phyloP scores from a whole-genome alignment of 2,329 filamentous ascomycete genomes.

The Ciborinia camelliae region DNA sequence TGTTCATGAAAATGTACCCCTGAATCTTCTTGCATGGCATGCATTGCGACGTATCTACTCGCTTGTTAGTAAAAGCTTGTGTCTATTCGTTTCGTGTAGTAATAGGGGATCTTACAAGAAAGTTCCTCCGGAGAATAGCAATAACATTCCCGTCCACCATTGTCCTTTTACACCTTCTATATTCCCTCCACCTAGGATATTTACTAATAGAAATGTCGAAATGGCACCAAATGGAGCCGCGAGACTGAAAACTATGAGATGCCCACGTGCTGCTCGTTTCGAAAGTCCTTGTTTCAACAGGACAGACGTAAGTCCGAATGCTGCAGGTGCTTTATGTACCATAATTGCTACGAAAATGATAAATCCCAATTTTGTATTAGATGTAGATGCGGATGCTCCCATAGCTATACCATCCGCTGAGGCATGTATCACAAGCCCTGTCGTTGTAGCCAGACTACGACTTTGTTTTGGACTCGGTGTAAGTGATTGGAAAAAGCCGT shows the following conservation, averaged over 20 bases:
- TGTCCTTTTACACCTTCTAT: constrained; percentile 51
- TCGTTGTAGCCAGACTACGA: constrained; percentile 75
- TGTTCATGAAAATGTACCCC: constrained; percentile 42
- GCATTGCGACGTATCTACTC: constrained; percentile 90
- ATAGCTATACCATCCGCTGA: constrained; percentile 94
- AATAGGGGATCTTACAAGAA: constrained; percentile 67
- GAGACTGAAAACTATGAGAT: constrained; percentile 86
- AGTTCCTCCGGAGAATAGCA: constrained; percentile 94
- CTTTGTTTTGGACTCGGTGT: constrained; percentile 56
- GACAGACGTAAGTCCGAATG: constrained; percentile 89
- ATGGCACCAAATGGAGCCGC: constrained; percentile 86
- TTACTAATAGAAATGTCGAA: constrained; percentile 75
- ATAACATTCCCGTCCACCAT: constrained; percentile 88
- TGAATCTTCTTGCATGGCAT: constrained; percentile 84
- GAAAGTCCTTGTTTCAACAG: constrained; percentile 87
- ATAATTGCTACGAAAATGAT: constrained; percentile 96
- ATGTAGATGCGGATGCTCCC: constrained; percentile 78
- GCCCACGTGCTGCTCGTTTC: constrained; percentile 78
- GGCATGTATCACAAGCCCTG: constrained; percentile 92
- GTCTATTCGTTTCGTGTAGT: not conserved
- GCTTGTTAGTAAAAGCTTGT: constrained; percentile 27
- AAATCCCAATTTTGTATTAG: constrained; percentile 73
- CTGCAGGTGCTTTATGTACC: constrained; percentile 94
- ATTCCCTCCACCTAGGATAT: constrained; percentile 64
- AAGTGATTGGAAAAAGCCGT: constrained; percentile 57